Conservation (phyloP, 2,329 filamentous ascomycete species). For the Stemphylium lycopersici region DNA sequence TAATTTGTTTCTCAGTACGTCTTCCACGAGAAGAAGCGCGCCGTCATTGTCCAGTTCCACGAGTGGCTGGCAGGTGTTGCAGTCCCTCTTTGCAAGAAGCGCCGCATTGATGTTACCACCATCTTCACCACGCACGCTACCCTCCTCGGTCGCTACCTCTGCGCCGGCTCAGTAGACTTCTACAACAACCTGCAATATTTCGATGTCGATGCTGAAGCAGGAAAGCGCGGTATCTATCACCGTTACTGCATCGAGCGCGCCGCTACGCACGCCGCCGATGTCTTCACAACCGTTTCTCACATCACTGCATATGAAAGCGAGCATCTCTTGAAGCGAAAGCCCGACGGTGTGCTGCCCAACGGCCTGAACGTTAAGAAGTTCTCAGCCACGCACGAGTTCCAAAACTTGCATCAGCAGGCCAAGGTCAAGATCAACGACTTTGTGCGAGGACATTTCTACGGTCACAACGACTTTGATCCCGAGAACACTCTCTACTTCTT, state of each 20-base stretch:
- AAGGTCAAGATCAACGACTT: slow-evolving; percentile 99
- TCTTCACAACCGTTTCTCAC: slow-evolving; percentile 98
- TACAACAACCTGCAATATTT: slow-evolving; percentile 99
- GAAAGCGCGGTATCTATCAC: slow-evolving; percentile 98
- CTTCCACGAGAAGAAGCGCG: slow-evolving; percentile 86
- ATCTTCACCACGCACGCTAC: slow-evolving; percentile 99
- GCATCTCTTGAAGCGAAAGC: slow-evolving; percentile 95
- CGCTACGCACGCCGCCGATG: slow-evolving; percentile 88
- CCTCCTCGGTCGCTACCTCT: slow-evolving; percentile 91
- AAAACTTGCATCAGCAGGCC: slow-evolving; percentile 93
- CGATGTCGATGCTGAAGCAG: slow-evolving; percentile 94
- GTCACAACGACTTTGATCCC: slow-evolving; percentile 94
- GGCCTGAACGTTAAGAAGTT: slow-evolving; percentile 99
- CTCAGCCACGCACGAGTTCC: slow-evolving; percentile 97
- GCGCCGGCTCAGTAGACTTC: slow-evolving; percentile 96
- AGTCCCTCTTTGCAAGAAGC: slow-evolving; percentile 87
- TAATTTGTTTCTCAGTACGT: slow-evolving; percentile 70
- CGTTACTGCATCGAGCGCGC: slow-evolving; percentile 97
- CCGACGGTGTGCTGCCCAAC: slow-evolving; percentile 94
- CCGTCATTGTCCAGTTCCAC: slow-evolving; percentile 97
- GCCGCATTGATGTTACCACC: slow-evolving; percentile 93
- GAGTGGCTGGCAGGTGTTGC: slow-evolving; percentile 97
- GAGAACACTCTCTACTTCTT: slow-evolving; percentile 98
- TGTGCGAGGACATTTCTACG: slow-evolving; percentile 96
- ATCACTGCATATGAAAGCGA: slow-evolving; percentile 99